A percentile compares a stretch with the other conserved stretches of the same genome.
phyloP scores from a whole-genome alignment of 495 filamentous ascomycete species.

The Patellaria atrata region DNA sequence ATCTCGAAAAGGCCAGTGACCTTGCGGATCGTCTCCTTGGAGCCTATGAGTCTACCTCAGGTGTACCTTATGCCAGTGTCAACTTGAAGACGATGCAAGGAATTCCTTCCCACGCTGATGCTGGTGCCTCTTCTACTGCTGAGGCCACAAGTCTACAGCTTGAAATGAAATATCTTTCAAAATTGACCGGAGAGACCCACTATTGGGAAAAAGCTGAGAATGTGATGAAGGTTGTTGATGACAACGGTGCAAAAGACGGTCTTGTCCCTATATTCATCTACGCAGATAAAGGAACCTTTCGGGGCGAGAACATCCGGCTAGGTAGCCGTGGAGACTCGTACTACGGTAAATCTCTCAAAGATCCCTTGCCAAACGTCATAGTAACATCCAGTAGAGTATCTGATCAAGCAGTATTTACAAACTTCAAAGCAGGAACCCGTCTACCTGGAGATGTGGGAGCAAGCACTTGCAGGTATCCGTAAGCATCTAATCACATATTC shows the following conservation, averaged over 20 bases:
- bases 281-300: conserved; percentile 62
- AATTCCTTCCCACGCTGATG: conserved; percentile 63
- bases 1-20: conserved; percentile 89
- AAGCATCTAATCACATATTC: conserved; percentile 89
- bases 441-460: conserved; percentile 86
- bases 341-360: conserved; percentile 42
- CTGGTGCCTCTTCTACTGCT: conserved; percentile 84
- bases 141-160: conserved; percentile 87
- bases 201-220: conserved; percentile 87
- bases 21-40: conserved; percentile 74
- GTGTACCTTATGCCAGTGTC: conserved; percentile 80
- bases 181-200: conserved; percentile 78
- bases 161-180: conserved; percentile 94
- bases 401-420: conserved; percentile 93
- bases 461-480: conserved; percentile 68
- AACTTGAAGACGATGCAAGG: conserved; percentile 66
- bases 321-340: conserved; percentile 93
- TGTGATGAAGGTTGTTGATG: conserved; percentile 79
- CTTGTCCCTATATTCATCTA: conserved; percentile 84
- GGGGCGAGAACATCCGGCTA: conserved; percentile 71
- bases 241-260: conserved; percentile 61
- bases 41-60: conserved; percentile 74
- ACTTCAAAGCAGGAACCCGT: conserved; percentile 74
- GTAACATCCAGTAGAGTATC: conserved; percentile 46
- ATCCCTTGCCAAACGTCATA: neutral